Conservation (phyloP, 768 basidiomycete species). For the Auriscalpium orientale region DNA sequence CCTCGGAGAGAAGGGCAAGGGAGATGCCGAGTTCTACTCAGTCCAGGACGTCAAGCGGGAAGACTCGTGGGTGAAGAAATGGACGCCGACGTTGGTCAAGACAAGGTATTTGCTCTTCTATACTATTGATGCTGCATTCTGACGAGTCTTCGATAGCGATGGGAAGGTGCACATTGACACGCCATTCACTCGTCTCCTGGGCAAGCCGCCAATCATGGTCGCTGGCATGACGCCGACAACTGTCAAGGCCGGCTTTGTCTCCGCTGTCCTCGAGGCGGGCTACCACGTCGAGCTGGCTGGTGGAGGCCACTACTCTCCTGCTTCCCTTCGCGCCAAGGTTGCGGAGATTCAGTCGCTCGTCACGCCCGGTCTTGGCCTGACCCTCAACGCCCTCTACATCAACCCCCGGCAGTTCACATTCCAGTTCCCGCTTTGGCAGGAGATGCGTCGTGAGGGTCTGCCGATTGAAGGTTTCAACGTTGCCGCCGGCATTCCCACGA, state of each 20-base stretch:
- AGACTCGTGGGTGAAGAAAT: slow-evolving; percentile 89
- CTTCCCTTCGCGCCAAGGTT: slow-evolving; percentile 83
- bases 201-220: slow-evolving; percentile 98
- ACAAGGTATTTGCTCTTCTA: slow-evolving; percentile 50
- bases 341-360: slow-evolving; percentile 85
- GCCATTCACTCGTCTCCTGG: slow-evolving; percentile 89
- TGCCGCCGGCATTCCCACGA: slow-evolving; percentile 93
- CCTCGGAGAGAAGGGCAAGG: slow-evolving; percentile 84
- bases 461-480: slow-evolving; percentile 99
- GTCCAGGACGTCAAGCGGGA: slow-evolving; percentile 60
- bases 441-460: slow-evolving; percentile 90
- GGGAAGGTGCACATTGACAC: slow-evolving; percentile 92
- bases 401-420: slow-evolving; percentile 96
- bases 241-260: slow-evolving; percentile 91
- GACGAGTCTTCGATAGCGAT: slow-evolving; percentile 48
- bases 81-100: slow-evolving; percentile 76
- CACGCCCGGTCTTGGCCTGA: slow-evolving; percentile 84
- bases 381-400: slow-evolving; percentile 94
- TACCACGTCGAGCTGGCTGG: slow-evolving; percentile 97
- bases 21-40: slow-evolving; percentile 80
- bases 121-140: background rate
- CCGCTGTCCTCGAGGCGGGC: slow-evolving; percentile 86
- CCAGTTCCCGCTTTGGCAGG: slow-evolving; percentile 97
- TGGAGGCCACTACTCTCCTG: slow-evolving; percentile 92
- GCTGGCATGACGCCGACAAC: slow-evolving; percentile 99